Conservation (phyloP, 1,139 yeast genomes). For the Hyphopichia burtonii region DNA sequence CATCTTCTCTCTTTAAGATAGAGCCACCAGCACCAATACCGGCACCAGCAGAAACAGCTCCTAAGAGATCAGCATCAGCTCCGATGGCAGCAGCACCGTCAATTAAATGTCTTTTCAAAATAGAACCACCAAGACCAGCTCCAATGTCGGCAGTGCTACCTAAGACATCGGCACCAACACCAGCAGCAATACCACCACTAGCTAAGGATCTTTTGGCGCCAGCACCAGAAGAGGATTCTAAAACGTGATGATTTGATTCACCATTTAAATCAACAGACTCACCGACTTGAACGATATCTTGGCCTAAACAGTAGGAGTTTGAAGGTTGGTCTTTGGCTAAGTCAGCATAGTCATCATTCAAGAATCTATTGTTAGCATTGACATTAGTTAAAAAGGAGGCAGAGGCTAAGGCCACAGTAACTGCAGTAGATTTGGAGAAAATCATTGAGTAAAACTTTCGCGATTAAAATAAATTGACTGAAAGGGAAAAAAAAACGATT, state of each 20-base stretch:
- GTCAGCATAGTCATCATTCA: slow-evolving; percentile 8
- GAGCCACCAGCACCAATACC: slow-evolving; percentile 2
- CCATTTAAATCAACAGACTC: slow-evolving; percentile 9
- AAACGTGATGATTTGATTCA: slow-evolving; percentile 11
- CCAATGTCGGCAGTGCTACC: slow-evolving; percentile 6
- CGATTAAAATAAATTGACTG: background rate
- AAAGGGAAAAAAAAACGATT: background rate
- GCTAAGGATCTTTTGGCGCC: slow-evolving; percentile 11
- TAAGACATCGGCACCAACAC: slow-evolving; percentile 9
- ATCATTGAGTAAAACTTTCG: slow-evolving; percentile 10
- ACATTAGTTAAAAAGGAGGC: slow-evolving; percentile 13
- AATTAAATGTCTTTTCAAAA: slow-evolving; percentile 13
- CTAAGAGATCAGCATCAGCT: slow-evolving; percentile 10
- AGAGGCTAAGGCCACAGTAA: slow-evolving; percentile 16
- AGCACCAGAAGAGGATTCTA: slow-evolving; percentile 10
- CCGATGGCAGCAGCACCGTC: slow-evolving; percentile 14
- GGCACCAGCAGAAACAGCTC: slow-evolving; percentile 2
- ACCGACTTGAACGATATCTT: slow-evolving; percentile 6
- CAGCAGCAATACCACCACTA: slow-evolving; percentile 14
- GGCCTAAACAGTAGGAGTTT: slow-evolving; percentile 5
- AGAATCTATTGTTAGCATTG: slow-evolving; percentile 10
- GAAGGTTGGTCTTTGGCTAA: slow-evolving; percentile 5
- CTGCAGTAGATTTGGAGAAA: slow-evolving; percentile 13
- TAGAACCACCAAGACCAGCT: slow-evolving; percentile 5
- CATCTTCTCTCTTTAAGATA: slow-evolving; percentile 4